Base-by-base conservation (phyloP, 192 early-diverging fungal species). In the Coemansia sp. region DNA sequence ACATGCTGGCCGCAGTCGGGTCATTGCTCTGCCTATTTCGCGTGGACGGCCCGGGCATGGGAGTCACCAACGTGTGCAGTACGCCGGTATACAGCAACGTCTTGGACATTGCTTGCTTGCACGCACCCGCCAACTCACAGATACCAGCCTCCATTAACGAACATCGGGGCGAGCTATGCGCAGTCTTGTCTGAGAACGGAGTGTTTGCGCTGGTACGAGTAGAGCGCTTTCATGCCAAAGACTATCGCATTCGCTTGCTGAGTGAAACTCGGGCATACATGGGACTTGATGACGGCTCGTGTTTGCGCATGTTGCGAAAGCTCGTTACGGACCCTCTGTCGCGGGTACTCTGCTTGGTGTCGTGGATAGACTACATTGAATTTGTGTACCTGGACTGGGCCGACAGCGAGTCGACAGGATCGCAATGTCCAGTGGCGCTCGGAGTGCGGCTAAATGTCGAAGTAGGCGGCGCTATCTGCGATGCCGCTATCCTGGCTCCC, bases 281-380 rank as follows among this genome's bases (percentile, higher is more conserved):
- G 31, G 34, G 45, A 6, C n/a, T 37, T 13, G 55, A 58, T 11
- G 55, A 53, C 20, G 36, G 48, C 1, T 53, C 58, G 7, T 33
- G n/a, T 6, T 37, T 47, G 13, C 59, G 35, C 7, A 21, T 73
- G 48, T 36, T 73, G 37, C 64, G 63, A 45, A 73, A 73, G 42
- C 45, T 70, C 8, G 53, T 57, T 20, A 6, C 28, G 8, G 77
- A 79, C 23, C 71, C 77, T 20, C 43, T 65, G 39, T 56, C 66
- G 6, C 71, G 77, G 6, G 64, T 64, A 3, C 25, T 70, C 18
- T 71, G 55, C n/a, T 26, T 70, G 12, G 68, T 73, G 9, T 69
- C 77, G 36, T 79, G 77, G 77, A 25, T 60, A 5, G 64, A 73
- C 48, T 35, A 48, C 23, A 66, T 79, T 13, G 77, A 79, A 23